Conservation (phyloP, 495 filamentous ascomycete species). For the Neurospora pannonica region DNA sequence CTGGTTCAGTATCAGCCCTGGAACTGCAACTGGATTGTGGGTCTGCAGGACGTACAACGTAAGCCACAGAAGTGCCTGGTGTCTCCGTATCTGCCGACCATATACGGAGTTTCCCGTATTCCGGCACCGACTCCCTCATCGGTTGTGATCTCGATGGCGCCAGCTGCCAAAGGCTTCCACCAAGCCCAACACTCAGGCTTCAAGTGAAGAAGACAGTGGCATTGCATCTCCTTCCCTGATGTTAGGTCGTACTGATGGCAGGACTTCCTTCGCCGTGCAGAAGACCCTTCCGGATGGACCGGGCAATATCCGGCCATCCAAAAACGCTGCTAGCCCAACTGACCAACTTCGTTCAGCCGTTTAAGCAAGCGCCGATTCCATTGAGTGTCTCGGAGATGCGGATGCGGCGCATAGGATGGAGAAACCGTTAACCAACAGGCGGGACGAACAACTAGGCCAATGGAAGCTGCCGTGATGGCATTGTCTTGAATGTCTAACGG, state of each 20-base stretch:
- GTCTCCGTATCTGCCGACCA: background rate
- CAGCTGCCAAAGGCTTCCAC: background rate
- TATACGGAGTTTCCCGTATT: background rate
- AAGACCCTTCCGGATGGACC: background rate
- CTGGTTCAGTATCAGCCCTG: background rate
- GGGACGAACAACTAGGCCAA: background rate
- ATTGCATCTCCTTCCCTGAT: background rate
- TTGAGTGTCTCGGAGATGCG: background rate
- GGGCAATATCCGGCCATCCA: background rate
- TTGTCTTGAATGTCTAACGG: slow-evolving; percentile 5
- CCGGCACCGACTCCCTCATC: background rate
- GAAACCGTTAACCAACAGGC: background rate
- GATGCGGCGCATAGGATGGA: background rate
- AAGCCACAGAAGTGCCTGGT: background rate
- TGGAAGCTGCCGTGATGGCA: background rate
- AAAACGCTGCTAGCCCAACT: background rate
- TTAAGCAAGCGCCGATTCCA: background rate
- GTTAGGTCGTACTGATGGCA: background rate
- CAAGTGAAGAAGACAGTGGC: background rate
- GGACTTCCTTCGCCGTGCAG: background rate
- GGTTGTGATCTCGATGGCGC: background rate
- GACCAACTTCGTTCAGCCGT: background rate
- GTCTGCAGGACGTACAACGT: background rate
- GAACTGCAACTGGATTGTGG: background rate
- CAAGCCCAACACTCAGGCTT: background rate